Percentiles rank a stretch among this genome's conserved stretches.
Conservation (phyloP, 2,329 filamentous ascomycete genomes). For the Pseudogymnoascus sp. region DNA sequence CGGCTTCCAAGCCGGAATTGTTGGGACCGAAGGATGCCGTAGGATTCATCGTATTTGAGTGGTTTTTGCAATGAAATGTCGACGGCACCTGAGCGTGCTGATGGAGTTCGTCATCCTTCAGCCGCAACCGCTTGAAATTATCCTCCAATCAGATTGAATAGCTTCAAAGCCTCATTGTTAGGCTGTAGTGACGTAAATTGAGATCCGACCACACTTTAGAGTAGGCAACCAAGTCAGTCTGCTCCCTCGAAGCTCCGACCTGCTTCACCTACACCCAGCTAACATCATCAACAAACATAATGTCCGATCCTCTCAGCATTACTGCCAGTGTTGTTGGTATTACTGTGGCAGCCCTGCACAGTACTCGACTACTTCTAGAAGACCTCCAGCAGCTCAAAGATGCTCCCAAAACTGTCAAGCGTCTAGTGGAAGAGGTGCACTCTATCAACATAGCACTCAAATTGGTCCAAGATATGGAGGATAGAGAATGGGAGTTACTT, state of each 20-base stretch:
- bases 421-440: constrained; percentile 25
- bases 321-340: constrained; percentile 26
- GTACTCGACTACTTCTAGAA: constrained; percentile 25
- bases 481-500: constrained; percentile 27
- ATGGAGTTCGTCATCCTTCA: constrained; percentile 12
- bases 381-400: constrained; percentile 28
- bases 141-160: background rate
- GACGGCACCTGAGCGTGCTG: constrained; percentile 14
- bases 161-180: too few species aligned
- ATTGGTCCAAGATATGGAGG: constrained; percentile 24
- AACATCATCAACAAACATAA: constrained; percentile 14
- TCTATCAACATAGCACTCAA: constrained; percentile 24
- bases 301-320: constrained; percentile 26
- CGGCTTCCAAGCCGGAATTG: constrained; percentile 18
- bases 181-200: too few species aligned
- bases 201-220: too few species aligned
- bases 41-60: constrained; percentile 16
- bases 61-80: constrained; percentile 13
- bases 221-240: too few species aligned
- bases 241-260: background rate
- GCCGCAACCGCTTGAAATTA: background rate
- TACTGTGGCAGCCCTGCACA: constrained; percentile 25
- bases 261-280: background rate
- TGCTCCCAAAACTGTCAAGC: constrained; percentile 26
- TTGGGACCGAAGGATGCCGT: constrained; percentile 14